Percentiles rank a stretch among this genome's conserved stretches.
phyloP scores from a whole-genome alignment of 164 flowering plant species.

The Dillenia turbinata region DNA sequence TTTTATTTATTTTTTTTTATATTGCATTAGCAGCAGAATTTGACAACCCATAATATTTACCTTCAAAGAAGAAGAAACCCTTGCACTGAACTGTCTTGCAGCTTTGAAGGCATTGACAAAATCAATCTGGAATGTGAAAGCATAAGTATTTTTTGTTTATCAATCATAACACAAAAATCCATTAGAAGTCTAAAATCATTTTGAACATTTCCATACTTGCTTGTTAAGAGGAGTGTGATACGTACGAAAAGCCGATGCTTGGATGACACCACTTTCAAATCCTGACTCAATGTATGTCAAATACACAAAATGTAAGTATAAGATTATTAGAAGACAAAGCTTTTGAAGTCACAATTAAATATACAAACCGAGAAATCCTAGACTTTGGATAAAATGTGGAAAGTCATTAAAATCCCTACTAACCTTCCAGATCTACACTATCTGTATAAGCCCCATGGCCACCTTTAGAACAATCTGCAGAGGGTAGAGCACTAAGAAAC shows the following conservation, averaged over 20 bases:
- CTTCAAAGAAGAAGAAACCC: constrained; percentile 73
- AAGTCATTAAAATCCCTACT: too few species aligned
- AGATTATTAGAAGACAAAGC: too few species aligned
- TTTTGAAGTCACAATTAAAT: too few species aligned
- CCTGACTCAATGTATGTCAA: too few species aligned
- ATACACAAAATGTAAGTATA: too few species aligned
- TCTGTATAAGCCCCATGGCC: too few species aligned
- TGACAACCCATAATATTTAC: constrained; percentile 24
- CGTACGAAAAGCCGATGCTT: constrained; percentile 90
- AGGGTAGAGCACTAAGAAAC: too few species aligned
- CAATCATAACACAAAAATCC: not conserved
- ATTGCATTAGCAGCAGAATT: not conserved
- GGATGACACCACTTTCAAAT: constrained; percentile 25
- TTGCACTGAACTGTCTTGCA: constrained; percentile 82
- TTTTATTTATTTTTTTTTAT: too few species aligned
- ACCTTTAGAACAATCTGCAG: too few species aligned
- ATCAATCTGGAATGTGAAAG: constrained; percentile 50
- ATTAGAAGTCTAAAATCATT: not conserved
- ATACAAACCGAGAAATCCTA: too few species aligned
- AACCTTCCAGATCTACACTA: too few species aligned
- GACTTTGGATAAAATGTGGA: too few species aligned
- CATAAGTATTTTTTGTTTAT: not conserved
- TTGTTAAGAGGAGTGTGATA: constrained; percentile 97
- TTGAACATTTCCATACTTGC: constrained; percentile 49
- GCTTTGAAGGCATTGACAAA: constrained; percentile 90